Evolutionary conservation across 2,329 filamentous ascomycete genomes (phyloP).

Genomic region (Epichloe glyceriae): DNA sequence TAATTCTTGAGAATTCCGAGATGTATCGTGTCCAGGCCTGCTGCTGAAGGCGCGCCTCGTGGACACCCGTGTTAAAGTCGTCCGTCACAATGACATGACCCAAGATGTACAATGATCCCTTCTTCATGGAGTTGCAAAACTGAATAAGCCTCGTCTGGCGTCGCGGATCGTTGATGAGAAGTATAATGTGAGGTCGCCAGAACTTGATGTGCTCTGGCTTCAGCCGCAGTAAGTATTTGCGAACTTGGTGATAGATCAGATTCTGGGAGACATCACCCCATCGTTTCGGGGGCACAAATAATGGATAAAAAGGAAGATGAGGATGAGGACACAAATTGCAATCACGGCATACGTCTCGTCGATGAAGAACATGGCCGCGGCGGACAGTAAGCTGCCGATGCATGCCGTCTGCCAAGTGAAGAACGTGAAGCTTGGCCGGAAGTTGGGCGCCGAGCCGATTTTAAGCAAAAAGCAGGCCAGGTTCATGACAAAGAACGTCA

Average conservation of each 20-base stretch:
- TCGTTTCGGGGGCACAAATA: conserved; percentile 71
- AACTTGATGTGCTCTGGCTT: conserved; percentile 87
- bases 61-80: conserved; percentile 65
- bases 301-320: conserved; percentile 76
- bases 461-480: conserved; percentile 77
- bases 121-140: conserved; percentile 86
- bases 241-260: conserved; percentile 72
- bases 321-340: conserved; percentile 58
- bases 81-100: conserved; percentile 80
- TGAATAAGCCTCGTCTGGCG: conserved; percentile 72
- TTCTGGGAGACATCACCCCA: conserved; percentile 89
- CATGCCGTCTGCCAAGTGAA: conserved; percentile 79
- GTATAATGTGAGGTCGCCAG: conserved; percentile 77
- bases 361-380: conserved; percentile 79
- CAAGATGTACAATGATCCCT: conserved; percentile 71
- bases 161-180: conserved; percentile 74
- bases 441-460: conserved; percentile 79
- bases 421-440: conserved; percentile 76
- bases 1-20: conserved; percentile 67
- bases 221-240: conserved; percentile 75
- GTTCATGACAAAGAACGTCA: conserved; percentile 86
- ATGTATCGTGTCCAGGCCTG: conserved; percentile 77
- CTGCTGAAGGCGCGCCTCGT: conserved; percentile 71
- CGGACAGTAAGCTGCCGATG: conserved; percentile 60
- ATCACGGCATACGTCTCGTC: conserved; percentile 67